Evolutionary conservation across 78 protist genomes (phyloP), one percentile per base, ranked within the genome.

Genomic region (Dictyostelium discoideum): DNA sequence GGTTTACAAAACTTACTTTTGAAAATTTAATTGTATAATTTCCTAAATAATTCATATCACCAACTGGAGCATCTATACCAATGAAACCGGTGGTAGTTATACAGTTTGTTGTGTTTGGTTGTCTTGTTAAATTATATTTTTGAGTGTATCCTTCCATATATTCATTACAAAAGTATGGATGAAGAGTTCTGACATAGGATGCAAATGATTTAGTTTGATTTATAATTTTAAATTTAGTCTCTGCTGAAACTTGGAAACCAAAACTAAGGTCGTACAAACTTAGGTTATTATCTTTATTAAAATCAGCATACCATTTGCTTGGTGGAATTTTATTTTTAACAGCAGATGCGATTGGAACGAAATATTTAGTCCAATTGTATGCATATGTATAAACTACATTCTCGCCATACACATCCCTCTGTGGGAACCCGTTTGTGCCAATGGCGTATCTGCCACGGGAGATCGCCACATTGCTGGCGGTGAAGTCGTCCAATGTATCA

Each of bases 371-470:
- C 95, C 95, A 90, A 69, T 90, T 82, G 10, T 18, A 67, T 2
- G 76, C 40, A 72, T 81, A 90, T 24, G 78, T 54, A 18, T 72
- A 72, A 14, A 42, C 72, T 13, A 90, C 57, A 16, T 48, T 40
- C 9, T 80, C 83, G 54, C 95, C 95, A 48, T 26, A 82, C 3
- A 90, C 78, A 29, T 72, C 50, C 4, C 65, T 5, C 10, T 67
- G 81, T 22, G 84, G 78, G 18, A 42, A 90, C 9, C 95, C 95
- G 37, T 90, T 90, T 13, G 95, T 90, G 20, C 95, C 95, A 20
- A 90, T 29, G 37, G 77, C 88, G 3, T 46, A 26, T 9, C 6
- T 3, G 39, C 88, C 95, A 39, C 46, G 73, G 3, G 46, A 22
- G 14, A 90, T 48, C 0, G 46, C 83, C 1, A 10, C 60, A 8